Base-by-base conservation (phyloP, 768 basidiomycete genomes). In the Tulasnella sp. region DNA sequence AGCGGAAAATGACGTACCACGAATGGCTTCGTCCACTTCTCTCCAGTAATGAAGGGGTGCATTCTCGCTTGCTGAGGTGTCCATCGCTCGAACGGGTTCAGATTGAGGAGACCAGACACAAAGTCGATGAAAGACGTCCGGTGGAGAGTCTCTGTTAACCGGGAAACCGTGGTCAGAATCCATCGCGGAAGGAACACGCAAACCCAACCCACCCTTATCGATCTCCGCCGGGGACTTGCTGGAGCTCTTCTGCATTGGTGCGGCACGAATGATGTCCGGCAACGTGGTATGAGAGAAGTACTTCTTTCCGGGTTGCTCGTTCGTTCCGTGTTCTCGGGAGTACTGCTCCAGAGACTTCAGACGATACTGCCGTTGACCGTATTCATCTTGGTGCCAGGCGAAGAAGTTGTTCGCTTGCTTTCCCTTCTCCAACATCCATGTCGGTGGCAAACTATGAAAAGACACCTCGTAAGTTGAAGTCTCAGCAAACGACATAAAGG, bases 21-120 rank as follows among this genome's bases (percentile, higher is more conserved):
- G 86, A 93, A 96, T 8, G 95, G 93, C 84, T 94, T 95, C 8
- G 91, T 92, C 84, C 93, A 98, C 85, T 96, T 97, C 86, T 99
- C 98, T 76, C 97, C 97, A 7, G 96, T 98, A 83, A 99, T 98
- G 87, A 99, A 99, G 2, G 98, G 98, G 86, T 99, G 98, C 84
- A 94, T 87, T 75, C 93, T 90, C 54, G 98, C 98, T 86, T 99
- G 97, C 84, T 98, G 96, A 37, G 98, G 97, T 16, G 97, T 93
- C 98, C 98, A 99, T 79, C 98, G 90, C 80, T 95, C 94, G 79
- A 97, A 92, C 24, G 98, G 97, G 84, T 99, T 96, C 87, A 99
- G 87, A 85, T 98, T 93, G 81, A 99, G 89, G 31, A 99, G 89
- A 46, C 98, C 98, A 85, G 94, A 92, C 80, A 96, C 97, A 86